A percentile compares a stretch with the other conserved stretches of the same genome.
These are phyloP conservation scores for Colletotrichum karsti DNA, from an alignment of 2,329 filamentous ascomycete genomes.

Conservation along the genomic window DNA sequence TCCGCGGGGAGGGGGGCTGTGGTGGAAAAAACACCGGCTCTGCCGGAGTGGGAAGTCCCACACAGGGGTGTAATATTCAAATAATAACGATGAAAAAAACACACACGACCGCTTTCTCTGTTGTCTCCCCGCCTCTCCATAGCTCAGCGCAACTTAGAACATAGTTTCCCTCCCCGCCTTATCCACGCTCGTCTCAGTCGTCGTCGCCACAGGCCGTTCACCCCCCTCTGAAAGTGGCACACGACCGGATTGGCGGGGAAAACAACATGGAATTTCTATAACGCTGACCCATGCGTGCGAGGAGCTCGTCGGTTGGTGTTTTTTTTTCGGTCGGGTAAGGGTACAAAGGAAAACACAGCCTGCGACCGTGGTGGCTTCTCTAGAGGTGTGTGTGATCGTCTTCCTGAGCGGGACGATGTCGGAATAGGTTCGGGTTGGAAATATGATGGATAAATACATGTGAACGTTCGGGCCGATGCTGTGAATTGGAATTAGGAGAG, in stretches of 20 bases:
- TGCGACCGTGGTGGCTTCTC: constrained; percentile 15
- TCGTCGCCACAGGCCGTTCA: background rate
- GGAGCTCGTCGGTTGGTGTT: background rate
- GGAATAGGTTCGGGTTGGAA: constrained; percentile 3
- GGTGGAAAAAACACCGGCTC: constrained; percentile 5
- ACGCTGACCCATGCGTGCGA: background rate
- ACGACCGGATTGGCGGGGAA: background rate
- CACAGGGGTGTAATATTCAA: constrained; percentile 6
- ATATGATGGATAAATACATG: constrained; percentile 28
- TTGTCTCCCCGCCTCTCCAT: background rate
- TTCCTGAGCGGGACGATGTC: background rate
- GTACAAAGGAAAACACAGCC: constrained; percentile 16
- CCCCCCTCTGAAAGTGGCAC: background rate
- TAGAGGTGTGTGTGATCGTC: constrained; percentile 9
- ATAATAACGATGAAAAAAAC: background rate
- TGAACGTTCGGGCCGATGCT: constrained; percentile 22
- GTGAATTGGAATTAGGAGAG: constrained; percentile 26
- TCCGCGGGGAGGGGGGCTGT: background rate
- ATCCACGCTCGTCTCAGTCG: background rate
- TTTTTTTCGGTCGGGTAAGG: background rate
- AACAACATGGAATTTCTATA: background rate
- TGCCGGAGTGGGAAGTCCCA: constrained; percentile 7
- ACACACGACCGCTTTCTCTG: background rate
- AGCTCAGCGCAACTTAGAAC: background rate
- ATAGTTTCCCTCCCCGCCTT: too few species aligned